These are phyloP conservation scores for Starmerella apicola DNA, from an alignment of 805 yeast genomes.

Conservation along the genomic window DNA sequence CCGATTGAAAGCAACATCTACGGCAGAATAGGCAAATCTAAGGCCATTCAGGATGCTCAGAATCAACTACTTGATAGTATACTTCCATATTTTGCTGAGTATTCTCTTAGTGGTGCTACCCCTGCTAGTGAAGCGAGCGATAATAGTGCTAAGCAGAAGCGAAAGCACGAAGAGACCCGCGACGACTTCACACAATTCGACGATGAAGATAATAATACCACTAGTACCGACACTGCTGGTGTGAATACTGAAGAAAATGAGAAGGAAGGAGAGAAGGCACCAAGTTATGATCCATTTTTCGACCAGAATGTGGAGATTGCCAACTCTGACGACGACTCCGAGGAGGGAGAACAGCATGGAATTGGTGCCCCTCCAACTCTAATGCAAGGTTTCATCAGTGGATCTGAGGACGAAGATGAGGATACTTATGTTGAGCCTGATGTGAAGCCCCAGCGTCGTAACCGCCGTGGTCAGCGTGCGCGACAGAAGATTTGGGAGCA, in stretches of 20 bases:
- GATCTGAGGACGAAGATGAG: conserved; percentile 44
- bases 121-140: conserved; percentile 27
- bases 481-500: conserved; percentile 93
- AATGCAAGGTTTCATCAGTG: conserved; percentile 65
- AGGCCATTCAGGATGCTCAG: conserved; percentile 13
- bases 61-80: conserved; percentile 5
- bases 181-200: conserved; percentile 8
- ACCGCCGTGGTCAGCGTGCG: conserved; percentile 94
- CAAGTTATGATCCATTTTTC: conserved; percentile 27
- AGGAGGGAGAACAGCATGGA: conserved; percentile 21
- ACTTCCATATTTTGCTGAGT: background rate
- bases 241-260: conserved; percentile 7
- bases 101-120: too few relatives aligned
- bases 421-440: conserved; percentile 17
- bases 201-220: conserved; percentile 3
- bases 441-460: conserved; percentile 41
- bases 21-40: conserved; percentile 30
- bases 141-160: conserved; percentile 9
- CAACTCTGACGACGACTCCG: conserved; percentile 26
- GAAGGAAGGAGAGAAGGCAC: conserved; percentile 31
- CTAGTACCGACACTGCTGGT: conserved; percentile 15
- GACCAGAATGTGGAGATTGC: conserved; percentile 6
- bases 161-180: background rate
- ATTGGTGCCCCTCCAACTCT: conserved; percentile 29
- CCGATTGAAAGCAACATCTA: conserved; percentile 27